Conservation (phyloP, 106 monocot species). For the Dendrobium officinale region DNA sequence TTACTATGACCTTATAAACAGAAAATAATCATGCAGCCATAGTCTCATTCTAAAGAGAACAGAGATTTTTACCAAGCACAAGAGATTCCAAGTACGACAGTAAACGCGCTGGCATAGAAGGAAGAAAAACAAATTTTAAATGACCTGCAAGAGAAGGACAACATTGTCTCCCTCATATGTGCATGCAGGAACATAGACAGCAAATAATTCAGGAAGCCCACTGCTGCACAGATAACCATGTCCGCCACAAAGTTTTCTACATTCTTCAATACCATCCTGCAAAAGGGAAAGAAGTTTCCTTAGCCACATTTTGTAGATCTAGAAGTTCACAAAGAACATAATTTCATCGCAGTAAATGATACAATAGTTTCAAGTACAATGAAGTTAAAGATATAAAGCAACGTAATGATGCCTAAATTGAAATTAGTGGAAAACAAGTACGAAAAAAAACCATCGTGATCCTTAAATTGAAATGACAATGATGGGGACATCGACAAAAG, state of each 20-base stretch:
- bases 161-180: constrained; percentile 95
- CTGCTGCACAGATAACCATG: constrained; percentile 97
- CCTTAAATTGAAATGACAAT: not conserved
- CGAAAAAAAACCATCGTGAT: not conserved
- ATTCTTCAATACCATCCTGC: constrained; percentile 98
- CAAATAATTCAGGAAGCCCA: constrained; percentile 97
- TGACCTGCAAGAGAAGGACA: constrained; percentile 85
- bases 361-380: not conserved
- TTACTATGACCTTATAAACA: not conserved
- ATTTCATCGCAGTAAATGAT: not conserved
- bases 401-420: not conserved
- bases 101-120: not conserved
- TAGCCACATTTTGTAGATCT: not conserved
- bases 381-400: not conserved
- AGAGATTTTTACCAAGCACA: not conserved
- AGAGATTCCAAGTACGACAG: not conserved
- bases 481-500: too few species aligned
- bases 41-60: not conserved
- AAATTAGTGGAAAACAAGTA: not conserved
- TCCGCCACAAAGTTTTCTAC: constrained; percentile 94
- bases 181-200: constrained; percentile 91
- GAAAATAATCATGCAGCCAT: not conserved
- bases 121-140: constrained; percentile 8
- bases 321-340: not conserved
- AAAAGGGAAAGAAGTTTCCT: not conserved